Base-by-base conservation (phyloP, 2,329 filamentous ascomycete species). In the Fusarium succisae region DNA sequence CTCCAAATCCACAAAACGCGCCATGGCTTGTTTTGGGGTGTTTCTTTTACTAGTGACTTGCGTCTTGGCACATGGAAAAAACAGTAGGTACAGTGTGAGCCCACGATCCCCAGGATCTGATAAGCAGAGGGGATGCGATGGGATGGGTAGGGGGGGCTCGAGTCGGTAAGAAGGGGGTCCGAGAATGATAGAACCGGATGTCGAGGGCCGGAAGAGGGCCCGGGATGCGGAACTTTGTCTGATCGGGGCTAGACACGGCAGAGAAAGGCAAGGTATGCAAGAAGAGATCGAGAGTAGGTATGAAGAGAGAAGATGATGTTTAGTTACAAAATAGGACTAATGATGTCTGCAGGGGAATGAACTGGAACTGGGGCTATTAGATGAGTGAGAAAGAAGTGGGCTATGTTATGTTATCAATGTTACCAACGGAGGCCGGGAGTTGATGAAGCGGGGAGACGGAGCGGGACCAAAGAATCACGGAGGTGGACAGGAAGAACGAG, bases 1-100 rank as follows among this genome's bases (percentile, higher is more conserved):
- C 60, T 78, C 77, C 68, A 79, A 78, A 63, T 79, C 77, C 73
- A 79, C 77, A 79, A 79, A 79, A 68, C 77, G 77, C 76, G 77
- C 77, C 77, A 79, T 79, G 69, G 74, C 72, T 63, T 69, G 54
- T 69, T 35, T 51, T 11, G 45, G 45, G 17, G 47, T 64, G 51
- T 30, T 56, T 53, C 26, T 59, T 53, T 43, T 43, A 66, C 47
- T 70, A 69, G 65, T 28, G 32, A 53, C 44, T 51, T 66, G 41
- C 47, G 66, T 45, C 66, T 70, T 70, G 67, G 67, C 67, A 63
- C 65, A 35, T 67, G 47, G 22, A 26, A 24, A 38, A 56, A 53
- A 50, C 32, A 53, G 50, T 53, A 53, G 32, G 61, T 72, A 69
- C 72, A 74, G 69, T 75, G 72, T 72, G 72, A 58, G 39, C 35